Evolutionary conservation across 805 yeast species (phyloP).

Genomic region (Pichia gijzeniarum): DNA sequence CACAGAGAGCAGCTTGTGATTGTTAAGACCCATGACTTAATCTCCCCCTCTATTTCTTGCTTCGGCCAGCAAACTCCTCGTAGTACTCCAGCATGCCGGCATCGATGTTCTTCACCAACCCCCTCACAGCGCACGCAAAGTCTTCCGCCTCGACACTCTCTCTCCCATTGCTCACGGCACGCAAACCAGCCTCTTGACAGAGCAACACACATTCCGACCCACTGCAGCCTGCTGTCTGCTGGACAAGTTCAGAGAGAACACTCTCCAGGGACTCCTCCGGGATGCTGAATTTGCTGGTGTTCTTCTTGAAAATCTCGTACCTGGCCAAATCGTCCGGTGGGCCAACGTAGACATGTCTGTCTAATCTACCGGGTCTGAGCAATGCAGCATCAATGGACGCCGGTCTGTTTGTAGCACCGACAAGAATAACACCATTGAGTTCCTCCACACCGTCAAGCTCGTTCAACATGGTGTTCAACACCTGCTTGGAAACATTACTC

Average conservation of each 20-base stretch:
- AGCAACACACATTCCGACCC: conserved; percentile 93
- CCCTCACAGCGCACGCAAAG: conserved; percentile 53
- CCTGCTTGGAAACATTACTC: conserved; percentile 74
- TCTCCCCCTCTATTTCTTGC: not conserved
- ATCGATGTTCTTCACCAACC: conserved; percentile 74
- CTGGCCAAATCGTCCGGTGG: conserved; percentile 88
- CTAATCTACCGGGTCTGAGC: conserved; percentile 92
- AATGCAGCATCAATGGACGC: conserved; percentile 89
- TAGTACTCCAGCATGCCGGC: conserved; percentile 79
- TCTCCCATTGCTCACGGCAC: conserved; percentile 67
- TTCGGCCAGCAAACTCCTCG: conserved; percentile 39
- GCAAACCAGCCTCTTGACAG: conserved; percentile 92
- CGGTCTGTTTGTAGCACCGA: conserved; percentile 96
- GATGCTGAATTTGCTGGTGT: conserved; percentile 58
- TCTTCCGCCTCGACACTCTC: conserved; percentile 34
- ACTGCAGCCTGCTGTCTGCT: conserved; percentile 79
- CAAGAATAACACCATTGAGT: conserved; percentile 83
- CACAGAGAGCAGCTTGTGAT: conserved; percentile 21
- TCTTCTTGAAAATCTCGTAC: conserved; percentile 65
- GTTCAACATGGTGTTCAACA: conserved; percentile 81
- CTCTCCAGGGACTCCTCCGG: conserved; percentile 32
- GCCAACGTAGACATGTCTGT: conserved; percentile 84
- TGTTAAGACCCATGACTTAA: conserved; percentile 8
- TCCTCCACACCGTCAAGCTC: conserved; percentile 98
- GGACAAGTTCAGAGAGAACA: conserved; percentile 46